These are phyloP conservation scores for Stylonectria norvegica DNA, from an alignment of 2,329 filamentous ascomycete genomes.

Conservation along the genomic window DNA sequence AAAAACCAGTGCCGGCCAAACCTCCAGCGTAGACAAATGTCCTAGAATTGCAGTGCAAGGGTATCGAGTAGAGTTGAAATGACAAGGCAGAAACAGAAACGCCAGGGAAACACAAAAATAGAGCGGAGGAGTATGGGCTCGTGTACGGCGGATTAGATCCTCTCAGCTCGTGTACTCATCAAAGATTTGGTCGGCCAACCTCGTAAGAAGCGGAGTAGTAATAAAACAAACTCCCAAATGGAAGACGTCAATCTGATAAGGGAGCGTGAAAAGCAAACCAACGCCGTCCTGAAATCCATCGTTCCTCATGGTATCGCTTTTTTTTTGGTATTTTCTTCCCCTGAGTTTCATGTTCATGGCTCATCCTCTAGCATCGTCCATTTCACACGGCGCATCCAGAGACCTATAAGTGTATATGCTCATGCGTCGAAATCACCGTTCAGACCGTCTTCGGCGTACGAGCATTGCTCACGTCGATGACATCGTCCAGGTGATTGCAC, in stretches of 20 bases:
- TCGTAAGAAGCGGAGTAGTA: slow-evolving; percentile 48
- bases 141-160: slow-evolving; percentile 31
- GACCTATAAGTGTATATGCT: slow-evolving; percentile 15
- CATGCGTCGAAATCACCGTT: slow-evolving; percentile 24
- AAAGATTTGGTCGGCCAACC: slow-evolving; percentile 48
- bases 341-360: slow-evolving; percentile 18
- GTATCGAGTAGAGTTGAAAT: slow-evolving; percentile 26
- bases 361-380: slow-evolving; percentile 23
- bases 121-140: slow-evolving; percentile 30
- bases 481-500: slow-evolving; percentile 97
- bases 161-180: slow-evolving; percentile 42
- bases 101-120: slow-evolving; percentile 20
- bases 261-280: slow-evolving; percentile 39
- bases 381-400: slow-evolving; percentile 20
- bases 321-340: slow-evolving; percentile 24
- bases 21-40: slow-evolving; percentile 24
- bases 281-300: slow-evolving; percentile 26
- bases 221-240: slow-evolving; percentile 42
- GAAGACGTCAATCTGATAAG: slow-evolving; percentile 49
- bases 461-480: slow-evolving; percentile 78
- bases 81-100: slow-evolving; percentile 16
- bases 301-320: slow-evolving; percentile 21
- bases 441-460: slow-evolving; percentile 56
- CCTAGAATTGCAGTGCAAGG: slow-evolving; percentile 16
- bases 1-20: slow-evolving; percentile 16